Base-by-base conservation (phyloP, 2,329 filamentous ascomycete species). In the Emergomyces pasteurianus region DNA sequence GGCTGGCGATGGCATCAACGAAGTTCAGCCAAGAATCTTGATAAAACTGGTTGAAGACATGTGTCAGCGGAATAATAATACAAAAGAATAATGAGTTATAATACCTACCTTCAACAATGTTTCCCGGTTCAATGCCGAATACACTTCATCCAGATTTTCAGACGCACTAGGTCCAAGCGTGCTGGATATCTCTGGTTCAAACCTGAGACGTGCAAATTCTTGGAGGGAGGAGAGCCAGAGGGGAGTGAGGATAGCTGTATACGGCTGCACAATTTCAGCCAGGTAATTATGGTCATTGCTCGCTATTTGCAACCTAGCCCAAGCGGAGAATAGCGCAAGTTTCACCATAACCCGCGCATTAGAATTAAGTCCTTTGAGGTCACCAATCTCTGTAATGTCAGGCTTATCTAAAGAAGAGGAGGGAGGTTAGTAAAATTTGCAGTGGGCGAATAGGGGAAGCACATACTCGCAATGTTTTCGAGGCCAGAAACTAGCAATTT, bases 311-410 rank as follows among this genome's bases (percentile, higher is more conserved):
- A 99, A 81, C 71, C 96, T 90, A 3, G 94, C 95, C 94, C 94
- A 99, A 0, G 92, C 94, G 1, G 92, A 94, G 73, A 96, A 95
- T 1, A 99, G 88, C 0, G 94, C 88, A 84, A 97, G 94, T 74
- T 95, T 96, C 60, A 99, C 90, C 94, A 99, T 99, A 56, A 96
- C 90, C 70, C 95, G 89, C 0, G 94, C 92, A 72, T 99, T 99
- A 1, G 92, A 91, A 71, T 92, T 96, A 21, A 99, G 83, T 0
- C 90, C 90, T 74, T 90, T 90, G 6, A 99, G 80, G 66, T 99
- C 95, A 18, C 94, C 94, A 70, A 99, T 97, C 26, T 90, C 85
- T 0, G 89, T 90, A 50, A 87, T 88, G 67, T 95, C 89, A 0
- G 83, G 80, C 63, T 95, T 89, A 53, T 76, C 79, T 80, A 55